Conservation (phyloP, 306 rosid species). For the Elaeagnus macrophylla region DNA sequence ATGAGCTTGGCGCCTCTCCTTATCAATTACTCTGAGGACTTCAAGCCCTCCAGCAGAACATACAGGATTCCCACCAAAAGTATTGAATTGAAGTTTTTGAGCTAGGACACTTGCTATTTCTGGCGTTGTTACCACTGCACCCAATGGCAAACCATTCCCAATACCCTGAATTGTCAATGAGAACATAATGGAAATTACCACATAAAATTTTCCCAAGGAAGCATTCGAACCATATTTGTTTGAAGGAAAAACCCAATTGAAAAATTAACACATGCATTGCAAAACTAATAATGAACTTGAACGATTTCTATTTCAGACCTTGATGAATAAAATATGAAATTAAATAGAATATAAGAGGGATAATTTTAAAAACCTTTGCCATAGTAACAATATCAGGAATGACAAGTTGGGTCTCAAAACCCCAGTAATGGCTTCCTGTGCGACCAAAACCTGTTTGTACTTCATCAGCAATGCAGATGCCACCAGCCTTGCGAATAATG, state of each 20-base stretch:
- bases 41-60: constrained; percentile 81
- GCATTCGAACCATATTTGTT: no score
- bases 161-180: constrained; percentile 44
- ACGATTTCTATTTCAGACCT: no score
- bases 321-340: no score
- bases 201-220: no score
- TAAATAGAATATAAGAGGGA: no score
- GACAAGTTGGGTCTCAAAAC: constrained; percentile 84
- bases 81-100: constrained; percentile 59
- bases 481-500: constrained; percentile 76
- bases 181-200: neutral
- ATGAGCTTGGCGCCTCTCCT: constrained; percentile 83
- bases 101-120: constrained; percentile 62
- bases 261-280: no score
- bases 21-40: constrained; percentile 69
- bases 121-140: constrained; percentile 69
- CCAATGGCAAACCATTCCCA: constrained; percentile 68
- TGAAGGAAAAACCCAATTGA: no score
- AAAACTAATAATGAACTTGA: no score
- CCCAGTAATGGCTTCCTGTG: constrained; percentile 27
- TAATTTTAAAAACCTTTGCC: constrained; percentile 46
- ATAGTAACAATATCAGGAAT: constrained; percentile 90
- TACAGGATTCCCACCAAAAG: constrained; percentile 60
- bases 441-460: no score
- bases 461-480: constrained; percentile 74